Evolutionary conservation across 1,284 basidiomycete species (phyloP), one percentile per base, ranked within the genome.

Genomic region (Microbotryum saponariae): DNA sequence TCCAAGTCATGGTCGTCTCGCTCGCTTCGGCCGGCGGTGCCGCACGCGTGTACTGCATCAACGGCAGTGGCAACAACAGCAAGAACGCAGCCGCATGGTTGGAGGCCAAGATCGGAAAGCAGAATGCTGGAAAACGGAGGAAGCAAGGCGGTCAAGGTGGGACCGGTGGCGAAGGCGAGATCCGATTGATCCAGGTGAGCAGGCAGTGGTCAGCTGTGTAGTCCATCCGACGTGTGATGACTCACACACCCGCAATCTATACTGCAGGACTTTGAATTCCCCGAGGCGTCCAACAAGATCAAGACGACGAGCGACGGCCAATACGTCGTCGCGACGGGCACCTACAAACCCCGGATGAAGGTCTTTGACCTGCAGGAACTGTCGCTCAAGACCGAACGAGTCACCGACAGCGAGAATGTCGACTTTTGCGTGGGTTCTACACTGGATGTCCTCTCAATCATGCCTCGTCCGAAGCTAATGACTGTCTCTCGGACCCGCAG

Each of bases 311-410:
- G 85, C 46, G 94, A 98, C 75, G 94, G 96, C 3, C 85, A 88
- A 69, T 87, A 93, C 81, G 86, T 86, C 16, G 82, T 98, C 61
- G 94, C 91, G 0, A 98, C 94, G 10, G 96, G 96, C 23, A 91
- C 89, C 2, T 99, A 99, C 78, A 99, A 99, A 77, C 96, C 96
- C 2, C 91, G 96, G 75, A 92, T 98, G 75, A 83, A 90, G 64
- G 89, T 94, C 4, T 99, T 90, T 86, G 96, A 98, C 75, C 79
- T 97, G 54, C 87, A 91, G 74, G 88, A 97, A 74, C 81, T 99
- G 42, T 86, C 90, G 6, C 80, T 91, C 66, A 98, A 99, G 77
- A 97, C 97, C 75, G 92, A 97, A 78, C 82, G 96, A 54, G 92
- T 97, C 73, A 88, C 91, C 1, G 92, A 98, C 73, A 85, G 89